These are phyloP conservation scores for Russula compacta DNA, from an alignment of 768 basidiomycete genomes.

Conservation along the genomic window DNA sequence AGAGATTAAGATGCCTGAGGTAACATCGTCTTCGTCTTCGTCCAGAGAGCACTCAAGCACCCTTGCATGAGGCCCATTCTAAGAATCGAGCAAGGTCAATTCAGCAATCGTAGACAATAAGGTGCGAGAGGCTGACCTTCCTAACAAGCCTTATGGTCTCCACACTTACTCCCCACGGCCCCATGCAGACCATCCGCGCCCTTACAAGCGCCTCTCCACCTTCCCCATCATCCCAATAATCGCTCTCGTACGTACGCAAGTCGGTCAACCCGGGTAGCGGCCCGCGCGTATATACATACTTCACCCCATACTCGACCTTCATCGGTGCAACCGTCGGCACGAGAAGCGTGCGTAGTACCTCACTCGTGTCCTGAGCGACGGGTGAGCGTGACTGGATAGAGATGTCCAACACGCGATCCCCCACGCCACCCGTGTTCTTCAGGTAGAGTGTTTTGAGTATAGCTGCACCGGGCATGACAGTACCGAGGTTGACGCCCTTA, in stretches of 20 bases:
- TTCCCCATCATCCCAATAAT: conserved; percentile 42
- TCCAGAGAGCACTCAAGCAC: conserved; percentile 48
- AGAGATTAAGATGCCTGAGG: conserved; percentile 31
- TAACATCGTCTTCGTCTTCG: conserved; percentile 32
- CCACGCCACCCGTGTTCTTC: conserved; percentile 49
- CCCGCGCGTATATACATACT: conserved; percentile 39
- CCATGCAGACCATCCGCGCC: conserved; percentile 42
- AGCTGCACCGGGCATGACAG: conserved; percentile 47
- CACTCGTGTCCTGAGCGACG: conserved; percentile 33
- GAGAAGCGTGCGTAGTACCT: conserved; percentile 56
- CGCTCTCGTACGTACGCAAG: conserved; percentile 42
- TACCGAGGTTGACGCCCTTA: conserved; percentile 63
- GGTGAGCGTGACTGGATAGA: conserved; percentile 57
- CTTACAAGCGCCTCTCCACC: conserved; percentile 51
- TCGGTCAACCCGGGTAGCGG: conserved; percentile 43
- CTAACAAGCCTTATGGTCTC: conserved; percentile 39
- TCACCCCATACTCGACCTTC: conserved; percentile 40
- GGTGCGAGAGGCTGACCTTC: conserved; percentile 32
- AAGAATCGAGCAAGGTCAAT: neutral
- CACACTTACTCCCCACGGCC: conserved; percentile 48
- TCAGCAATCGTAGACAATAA: neutral
- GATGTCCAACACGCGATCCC: conserved; percentile 70
- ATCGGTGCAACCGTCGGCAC: conserved; percentile 64
- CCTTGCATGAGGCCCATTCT: conserved; percentile 39
- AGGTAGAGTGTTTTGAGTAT: conserved; percentile 57